A percentile compares a stretch with the other conserved stretches of the same genome.
Evolutionary conservation across 805 yeast species (phyloP).

Genomic region (Candida pini): DNA sequence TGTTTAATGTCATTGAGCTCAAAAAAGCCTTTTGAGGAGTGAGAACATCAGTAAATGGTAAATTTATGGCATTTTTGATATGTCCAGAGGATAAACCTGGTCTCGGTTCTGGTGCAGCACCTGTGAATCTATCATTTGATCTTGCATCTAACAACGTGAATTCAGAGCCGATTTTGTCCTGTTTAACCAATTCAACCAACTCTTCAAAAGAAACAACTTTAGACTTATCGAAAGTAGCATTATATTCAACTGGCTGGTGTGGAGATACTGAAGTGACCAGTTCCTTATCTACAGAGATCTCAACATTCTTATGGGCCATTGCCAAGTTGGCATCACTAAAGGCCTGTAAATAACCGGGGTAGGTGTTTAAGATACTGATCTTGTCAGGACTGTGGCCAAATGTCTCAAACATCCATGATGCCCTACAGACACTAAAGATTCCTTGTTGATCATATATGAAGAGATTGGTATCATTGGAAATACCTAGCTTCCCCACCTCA

Average conservation of each 20-base stretch:
- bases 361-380: conserved; percentile 69
- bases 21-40: conserved; percentile 44
- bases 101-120: conserved; percentile 82
- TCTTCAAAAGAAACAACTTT: conserved; percentile 67
- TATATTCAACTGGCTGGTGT: conserved; percentile 26
- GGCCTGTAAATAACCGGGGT: conserved; percentile 28
- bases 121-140: conserved; percentile 66
- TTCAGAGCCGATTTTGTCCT: conserved; percentile 37
- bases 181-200: conserved; percentile 50
- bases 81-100: conserved; percentile 88
- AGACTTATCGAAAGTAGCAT: conserved; percentile 32
- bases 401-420: conserved; percentile 81
- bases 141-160: conserved; percentile 78
- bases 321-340: conserved; percentile 21
- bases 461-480: conserved; percentile 49
- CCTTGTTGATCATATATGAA: conserved; percentile 85
- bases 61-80: conserved; percentile 69
- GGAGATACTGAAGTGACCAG: conserved; percentile 20
- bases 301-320: conserved; percentile 14
- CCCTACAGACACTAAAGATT: conserved; percentile 84
- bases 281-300: conserved; percentile 18
- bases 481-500: conserved; percentile 51
- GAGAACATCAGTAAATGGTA: conserved; percentile 68
- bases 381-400: conserved; percentile 60
- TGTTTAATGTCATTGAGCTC: conserved; percentile 38